A percentile compares a stretch with the other conserved stretches of the same genome.
Conservation (phyloP, 129 eudicot genomes). For the Arctium minus region DNA sequence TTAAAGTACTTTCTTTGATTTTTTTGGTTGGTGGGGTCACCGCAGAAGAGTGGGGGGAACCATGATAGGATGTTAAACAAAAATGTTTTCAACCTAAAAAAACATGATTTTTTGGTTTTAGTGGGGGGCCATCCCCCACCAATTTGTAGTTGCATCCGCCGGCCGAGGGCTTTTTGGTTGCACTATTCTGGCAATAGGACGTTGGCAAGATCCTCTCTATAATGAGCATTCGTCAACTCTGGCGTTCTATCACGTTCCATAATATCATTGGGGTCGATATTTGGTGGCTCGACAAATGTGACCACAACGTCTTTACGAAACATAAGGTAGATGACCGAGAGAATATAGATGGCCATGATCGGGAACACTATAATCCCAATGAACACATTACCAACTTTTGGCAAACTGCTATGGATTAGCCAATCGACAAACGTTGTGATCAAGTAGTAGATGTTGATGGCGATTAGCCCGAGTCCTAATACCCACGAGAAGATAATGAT, state of each 20-base stretch:
- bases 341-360: constrained; percentile 40
- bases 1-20: no score
- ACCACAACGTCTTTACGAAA: constrained; percentile 53
- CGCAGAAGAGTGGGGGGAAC: no score
- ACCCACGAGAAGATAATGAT: constrained; percentile 65
- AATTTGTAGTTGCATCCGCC: no score
- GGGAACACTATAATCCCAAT: constrained; percentile 59
- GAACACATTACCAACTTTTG: constrained; percentile 55
- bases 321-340: constrained; percentile 59
- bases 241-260: constrained; percentile 31
- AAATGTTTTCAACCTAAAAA: no score
- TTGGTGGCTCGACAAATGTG: constrained; percentile 47
- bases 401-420: constrained; percentile 45
- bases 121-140: no score
- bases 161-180: background rate
- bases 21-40: no score
- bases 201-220: constrained; percentile 60
- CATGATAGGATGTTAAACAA: no score
- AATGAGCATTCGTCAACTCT: constrained; percentile 29
- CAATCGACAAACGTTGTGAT: constrained; percentile 54
- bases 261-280: constrained; percentile 20
- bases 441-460: constrained; percentile 72
- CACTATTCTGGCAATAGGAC: constrained; percentile 53
- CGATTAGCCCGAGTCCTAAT: constrained; percentile 69
- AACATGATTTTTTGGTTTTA: no score